Evolutionary conservation across 2,329 filamentous ascomycete genomes (phyloP).

Genomic region (Fusarium continuum): DNA sequence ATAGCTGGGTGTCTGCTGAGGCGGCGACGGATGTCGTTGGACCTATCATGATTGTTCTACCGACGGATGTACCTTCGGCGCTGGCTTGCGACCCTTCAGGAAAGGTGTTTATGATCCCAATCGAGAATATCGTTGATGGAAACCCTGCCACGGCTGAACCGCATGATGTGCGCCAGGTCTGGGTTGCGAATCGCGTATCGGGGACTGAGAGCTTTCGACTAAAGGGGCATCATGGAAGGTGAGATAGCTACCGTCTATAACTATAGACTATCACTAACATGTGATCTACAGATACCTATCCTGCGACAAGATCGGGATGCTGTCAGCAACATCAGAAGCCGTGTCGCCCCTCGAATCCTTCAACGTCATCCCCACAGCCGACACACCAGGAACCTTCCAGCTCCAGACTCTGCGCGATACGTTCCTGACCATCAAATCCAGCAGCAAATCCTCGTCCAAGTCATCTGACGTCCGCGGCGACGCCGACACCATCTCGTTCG

Average conservation of each 20-base stretch:
- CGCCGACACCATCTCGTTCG: constrained; percentile 71
- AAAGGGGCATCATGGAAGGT: constrained; percentile 91
- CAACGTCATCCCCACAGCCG: constrained; percentile 68
- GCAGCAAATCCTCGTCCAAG: constrained; percentile 58
- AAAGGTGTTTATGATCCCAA: constrained; percentile 80
- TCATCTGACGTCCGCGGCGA: constrained; percentile 79
- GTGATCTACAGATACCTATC: constrained; percentile 75
- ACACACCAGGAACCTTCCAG: constrained; percentile 76
- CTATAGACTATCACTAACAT: background rate
- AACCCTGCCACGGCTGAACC: constrained; percentile 89
- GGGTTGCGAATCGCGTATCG: constrained; percentile 84
- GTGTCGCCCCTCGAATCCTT: constrained; percentile 87
- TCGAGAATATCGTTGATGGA: constrained; percentile 90
- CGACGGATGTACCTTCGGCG: constrained; percentile 76
- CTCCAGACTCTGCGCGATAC: constrained; percentile 77
- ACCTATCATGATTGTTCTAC: constrained; percentile 83
- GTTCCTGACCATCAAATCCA: constrained; percentile 71
- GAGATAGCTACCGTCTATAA: constrained; percentile 36
- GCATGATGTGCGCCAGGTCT: constrained; percentile 95
- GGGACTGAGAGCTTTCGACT: constrained; percentile 86
- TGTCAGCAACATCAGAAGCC: constrained; percentile 81
- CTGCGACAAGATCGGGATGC: constrained; percentile 82
- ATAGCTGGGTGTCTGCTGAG: constrained; percentile 92
- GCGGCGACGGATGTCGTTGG: constrained; percentile 77
- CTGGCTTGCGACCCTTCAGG: constrained; percentile 88